Percentiles rank a stretch among this genome's conserved stretches.
Evolutionary conservation across 2,329 filamentous ascomycete genomes (phyloP).

Genomic region (Aspergillus sp.): DNA sequence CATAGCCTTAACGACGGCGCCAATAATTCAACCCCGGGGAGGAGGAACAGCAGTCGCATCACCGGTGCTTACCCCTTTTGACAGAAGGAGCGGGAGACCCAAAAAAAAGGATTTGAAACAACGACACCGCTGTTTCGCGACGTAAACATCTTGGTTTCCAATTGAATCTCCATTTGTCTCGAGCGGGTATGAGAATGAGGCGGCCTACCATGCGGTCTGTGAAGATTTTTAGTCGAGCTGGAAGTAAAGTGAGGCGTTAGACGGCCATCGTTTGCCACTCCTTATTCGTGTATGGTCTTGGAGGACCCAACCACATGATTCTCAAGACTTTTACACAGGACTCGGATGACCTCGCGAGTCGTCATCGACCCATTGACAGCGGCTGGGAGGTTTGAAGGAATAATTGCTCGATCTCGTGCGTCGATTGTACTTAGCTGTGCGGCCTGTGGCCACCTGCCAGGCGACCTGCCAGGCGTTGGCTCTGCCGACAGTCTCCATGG

Average conservation of each 20-base stretch:
- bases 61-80: neutral
- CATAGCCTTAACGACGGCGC: constrained; percentile 2
- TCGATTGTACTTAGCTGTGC: neutral
- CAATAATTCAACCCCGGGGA: neutral
- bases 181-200: constrained; percentile 21
- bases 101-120: constrained; percentile 3
- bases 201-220: constrained; percentile 17
- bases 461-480: neutral
- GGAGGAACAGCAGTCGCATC: neutral
- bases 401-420: neutral
- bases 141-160: constrained; percentile 12
- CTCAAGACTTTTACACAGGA: neutral
- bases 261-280: constrained; percentile 8
- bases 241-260: constrained; percentile 25
- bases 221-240: constrained; percentile 5
- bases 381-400: neutral
- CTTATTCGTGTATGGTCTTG: constrained; percentile 11
- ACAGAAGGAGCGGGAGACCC: neutral
- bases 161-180: constrained; percentile 12
- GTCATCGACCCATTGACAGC: neutral
- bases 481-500: neutral
- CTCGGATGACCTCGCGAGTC: neutral
- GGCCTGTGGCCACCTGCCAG: neutral
- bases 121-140: constrained; percentile 15
- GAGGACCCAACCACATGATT: constrained; percentile 12